A percentile compares a stretch with the other conserved stretches of the same genome.
Evolutionary conservation across 331 rosid genomes (phyloP).

Genomic region (Malus hybrid): DNA sequence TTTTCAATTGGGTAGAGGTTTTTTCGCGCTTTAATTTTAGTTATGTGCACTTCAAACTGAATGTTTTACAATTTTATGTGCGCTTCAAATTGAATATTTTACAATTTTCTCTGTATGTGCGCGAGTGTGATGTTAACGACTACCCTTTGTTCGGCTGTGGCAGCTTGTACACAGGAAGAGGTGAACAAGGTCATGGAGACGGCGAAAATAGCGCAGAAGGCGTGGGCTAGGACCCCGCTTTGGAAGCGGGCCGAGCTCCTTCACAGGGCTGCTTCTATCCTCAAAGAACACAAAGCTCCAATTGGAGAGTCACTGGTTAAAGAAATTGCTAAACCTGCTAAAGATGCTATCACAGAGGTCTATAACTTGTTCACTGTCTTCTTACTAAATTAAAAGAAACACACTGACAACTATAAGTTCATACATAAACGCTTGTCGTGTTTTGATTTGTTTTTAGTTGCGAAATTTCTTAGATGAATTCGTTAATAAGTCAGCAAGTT

Average conservation of each 20-base stretch:
- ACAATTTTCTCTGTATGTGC: too few relatives aligned
- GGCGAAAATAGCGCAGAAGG: constrained; percentile 78
- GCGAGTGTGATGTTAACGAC: not conserved
- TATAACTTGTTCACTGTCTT: not conserved
- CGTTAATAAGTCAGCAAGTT: not conserved
- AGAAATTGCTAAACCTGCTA: constrained; percentile 94
- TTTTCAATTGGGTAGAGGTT: not conserved
- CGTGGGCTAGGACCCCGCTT: constrained; percentile 95
- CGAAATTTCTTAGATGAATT: not conserved
- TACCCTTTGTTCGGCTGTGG: not conserved
- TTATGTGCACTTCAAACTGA: not conserved
- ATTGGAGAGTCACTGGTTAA: constrained; percentile 90
- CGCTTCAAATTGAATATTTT: too few relatives aligned
- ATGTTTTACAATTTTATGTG: too few relatives aligned
- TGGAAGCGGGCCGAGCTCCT: constrained; percentile 97
- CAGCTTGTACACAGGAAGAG: constrained; percentile 94
- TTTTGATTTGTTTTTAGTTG: not conserved
- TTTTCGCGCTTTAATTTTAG: not conserved
- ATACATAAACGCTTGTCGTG: not conserved
- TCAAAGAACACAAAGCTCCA: constrained; percentile 79
- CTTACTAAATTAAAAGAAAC: not conserved
- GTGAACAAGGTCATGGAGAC: constrained; percentile 81
- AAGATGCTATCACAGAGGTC: constrained; percentile 94
- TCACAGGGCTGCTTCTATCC: constrained; percentile 92
- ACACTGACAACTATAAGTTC: not conserved